Evolutionary conservation across 495 filamentous ascomycete genomes (phyloP).

Genomic region (Parathielavia appendiculata): DNA sequence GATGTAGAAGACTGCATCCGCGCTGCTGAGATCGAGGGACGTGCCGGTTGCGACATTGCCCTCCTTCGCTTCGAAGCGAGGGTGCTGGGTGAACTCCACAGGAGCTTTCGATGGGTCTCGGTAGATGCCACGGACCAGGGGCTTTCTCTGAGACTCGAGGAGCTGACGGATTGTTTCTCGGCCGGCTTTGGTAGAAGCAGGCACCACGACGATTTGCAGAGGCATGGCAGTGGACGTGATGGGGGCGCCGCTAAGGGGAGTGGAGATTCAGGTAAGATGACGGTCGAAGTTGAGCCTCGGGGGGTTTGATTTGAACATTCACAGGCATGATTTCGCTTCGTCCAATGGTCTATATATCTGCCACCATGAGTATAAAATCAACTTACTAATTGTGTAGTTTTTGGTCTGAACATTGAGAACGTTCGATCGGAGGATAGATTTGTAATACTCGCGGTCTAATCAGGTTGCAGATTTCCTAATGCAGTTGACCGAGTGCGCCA

Average conservation of each 20-base stretch:
- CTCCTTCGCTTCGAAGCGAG: neutral
- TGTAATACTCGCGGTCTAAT: too few species aligned
- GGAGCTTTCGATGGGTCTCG: neutral
- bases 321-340: too few species aligned
- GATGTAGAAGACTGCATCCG: conserved; percentile 2
- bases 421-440: too few species aligned
- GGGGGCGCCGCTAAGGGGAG: neutral
- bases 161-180: neutral
- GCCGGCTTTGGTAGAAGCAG: conserved; percentile 4
- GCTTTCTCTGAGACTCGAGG: neutral
- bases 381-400: too few species aligned
- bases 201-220: conserved; percentile 2
- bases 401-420: too few species aligned
- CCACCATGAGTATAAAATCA: too few species aligned
- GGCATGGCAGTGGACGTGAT: neutral
- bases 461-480: too few species aligned
- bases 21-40: neutral
- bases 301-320: too few species aligned
- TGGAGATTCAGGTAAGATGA: too few species aligned
- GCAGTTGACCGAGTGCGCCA: too few species aligned
- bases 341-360: too few species aligned
- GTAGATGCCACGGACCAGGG: neutral
- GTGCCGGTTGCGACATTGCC: neutral
- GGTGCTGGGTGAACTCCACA: neutral
- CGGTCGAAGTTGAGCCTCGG: too few species aligned